A percentile compares a stretch with the other conserved stretches of the same genome.
Evolutionary conservation across 768 basidiomycete species (phyloP).

Genomic region (Termitomyces sp.): DNA sequence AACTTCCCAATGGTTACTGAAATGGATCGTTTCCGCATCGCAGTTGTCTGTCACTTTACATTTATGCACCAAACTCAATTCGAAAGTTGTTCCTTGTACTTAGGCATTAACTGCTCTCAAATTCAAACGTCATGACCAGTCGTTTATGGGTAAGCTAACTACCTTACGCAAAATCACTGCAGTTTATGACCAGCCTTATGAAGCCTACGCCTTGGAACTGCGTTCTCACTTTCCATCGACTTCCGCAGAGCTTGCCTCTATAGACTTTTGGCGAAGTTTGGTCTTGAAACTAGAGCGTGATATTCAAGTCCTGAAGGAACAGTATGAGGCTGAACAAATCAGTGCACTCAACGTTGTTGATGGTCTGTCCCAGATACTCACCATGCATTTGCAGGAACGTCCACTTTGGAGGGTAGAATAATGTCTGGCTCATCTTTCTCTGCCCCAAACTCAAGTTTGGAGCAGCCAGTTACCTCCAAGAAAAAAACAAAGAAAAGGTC

Average conservation of each 20-base stretch:
- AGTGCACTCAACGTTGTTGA: slow-evolving; percentile 22
- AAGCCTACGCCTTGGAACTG: slow-evolving; percentile 43
- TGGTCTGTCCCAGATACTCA: slow-evolving; percentile 7
- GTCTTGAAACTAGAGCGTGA: slow-evolving; percentile 38
- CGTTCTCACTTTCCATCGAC: slow-evolving; percentile 26
- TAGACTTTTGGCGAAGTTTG: slow-evolving; percentile 32
- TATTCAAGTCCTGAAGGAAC: slow-evolving; percentile 27
- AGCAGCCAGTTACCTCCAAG: slow-evolving; percentile 10
- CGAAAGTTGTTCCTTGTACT: not conserved
- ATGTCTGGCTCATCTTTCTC: slow-evolving; percentile 7
- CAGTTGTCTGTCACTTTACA: slow-evolving; percentile 27
- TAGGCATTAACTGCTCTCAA: slow-evolving; percentile 43
- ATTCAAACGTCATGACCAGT: slow-evolving; percentile 36
- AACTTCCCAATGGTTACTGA: slow-evolving; percentile 5
- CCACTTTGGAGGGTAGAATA: slow-evolving; percentile 19
- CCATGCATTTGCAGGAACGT: slow-evolving; percentile 7
- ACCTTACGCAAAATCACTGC: not conserved
- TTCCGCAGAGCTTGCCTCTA: slow-evolving; percentile 14
- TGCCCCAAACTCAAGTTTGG: slow-evolving; percentile 9
- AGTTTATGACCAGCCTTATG: not conserved
- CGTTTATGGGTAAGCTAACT: slow-evolving; percentile 30
- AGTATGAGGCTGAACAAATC: slow-evolving; percentile 35
- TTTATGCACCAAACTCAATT: not conserved
- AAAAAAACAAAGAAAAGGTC: slow-evolving; percentile 17
- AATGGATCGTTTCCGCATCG: slow-evolving; percentile 33